phyloP scores from a whole-genome alignment of 2,329 filamentous ascomycete species.

The Aspergillus fructus region DNA sequence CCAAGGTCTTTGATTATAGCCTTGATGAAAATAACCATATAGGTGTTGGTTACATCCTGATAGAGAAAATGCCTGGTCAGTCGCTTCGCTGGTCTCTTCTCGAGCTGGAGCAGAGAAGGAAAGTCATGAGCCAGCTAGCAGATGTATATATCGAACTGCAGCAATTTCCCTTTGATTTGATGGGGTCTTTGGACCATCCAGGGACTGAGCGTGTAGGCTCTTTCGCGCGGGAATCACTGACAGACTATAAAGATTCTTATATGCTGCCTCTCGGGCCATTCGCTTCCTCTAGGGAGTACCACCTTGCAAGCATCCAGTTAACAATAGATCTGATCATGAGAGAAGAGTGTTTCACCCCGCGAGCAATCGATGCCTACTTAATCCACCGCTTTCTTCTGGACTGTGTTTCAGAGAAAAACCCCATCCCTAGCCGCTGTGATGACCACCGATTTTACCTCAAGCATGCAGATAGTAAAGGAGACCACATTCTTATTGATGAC shows the following conservation, averaged over 20 bases:
- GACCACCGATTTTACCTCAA: constrained; percentile 46
- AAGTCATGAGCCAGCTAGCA: constrained; percentile 39
- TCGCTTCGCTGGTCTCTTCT: constrained; percentile 38
- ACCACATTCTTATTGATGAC: constrained; percentile 50
- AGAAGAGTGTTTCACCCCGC: constrained; percentile 38
- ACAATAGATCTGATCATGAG: constrained; percentile 39
- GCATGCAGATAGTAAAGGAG: constrained; percentile 51
- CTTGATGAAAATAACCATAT: constrained; percentile 35
- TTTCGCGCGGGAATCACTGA: constrained; percentile 42
- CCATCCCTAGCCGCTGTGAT: constrained; percentile 18
- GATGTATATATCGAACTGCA: constrained; percentile 42
- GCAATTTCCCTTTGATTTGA: constrained; percentile 36
- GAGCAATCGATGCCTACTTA: constrained; percentile 39
- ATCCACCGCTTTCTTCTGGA: constrained; percentile 47
- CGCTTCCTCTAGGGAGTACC: constrained; percentile 37
- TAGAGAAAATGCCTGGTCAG: constrained; percentile 44
- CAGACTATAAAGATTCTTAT: constrained; percentile 28
- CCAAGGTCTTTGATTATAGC: constrained; percentile 40
- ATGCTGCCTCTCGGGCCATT: constrained; percentile 36
- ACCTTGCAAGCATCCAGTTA: constrained; percentile 33
- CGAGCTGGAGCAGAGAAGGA: constrained; percentile 33
- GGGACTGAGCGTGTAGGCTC: constrained; percentile 30
- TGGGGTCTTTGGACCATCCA: constrained; percentile 37
- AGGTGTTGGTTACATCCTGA: constrained; percentile 44
- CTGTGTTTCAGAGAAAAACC: constrained; percentile 15